Evolutionary conservation across 2,329 filamentous ascomycete species (phyloP).

Genomic region (Podosphaera xanthii): DNA sequence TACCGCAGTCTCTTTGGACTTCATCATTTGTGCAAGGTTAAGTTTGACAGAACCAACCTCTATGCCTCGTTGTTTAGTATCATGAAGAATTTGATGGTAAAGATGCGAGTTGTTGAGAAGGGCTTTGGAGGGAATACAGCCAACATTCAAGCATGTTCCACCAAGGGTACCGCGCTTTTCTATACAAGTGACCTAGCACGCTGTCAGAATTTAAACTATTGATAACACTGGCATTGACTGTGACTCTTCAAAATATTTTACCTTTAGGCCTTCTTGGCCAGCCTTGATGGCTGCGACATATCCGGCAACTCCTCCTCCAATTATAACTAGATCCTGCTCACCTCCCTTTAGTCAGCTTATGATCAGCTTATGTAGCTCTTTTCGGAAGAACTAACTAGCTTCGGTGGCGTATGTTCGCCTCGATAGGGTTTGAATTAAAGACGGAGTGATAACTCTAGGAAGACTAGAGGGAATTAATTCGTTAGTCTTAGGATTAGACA

Average conservation of each 20-base stretch:
- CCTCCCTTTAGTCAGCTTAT: slow-evolving; percentile 23
- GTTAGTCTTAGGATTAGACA: slow-evolving; percentile 27
- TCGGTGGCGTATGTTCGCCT: slow-evolving; percentile 34
- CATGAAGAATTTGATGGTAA: slow-evolving; percentile 91
- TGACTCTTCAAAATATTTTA: slow-evolving; percentile 19
- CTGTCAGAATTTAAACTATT: background rate
- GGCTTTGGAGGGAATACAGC: slow-evolving; percentile 97
- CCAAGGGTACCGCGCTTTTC: slow-evolving; percentile 92
- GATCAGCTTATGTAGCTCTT: background rate
- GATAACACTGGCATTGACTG: background rate
- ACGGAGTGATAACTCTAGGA: slow-evolving; percentile 24
- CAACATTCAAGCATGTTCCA: slow-evolving; percentile 95
- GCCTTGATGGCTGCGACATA: slow-evolving; percentile 99
- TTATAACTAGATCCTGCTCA: slow-evolving; percentile 92
- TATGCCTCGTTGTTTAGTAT: slow-evolving; percentile 91
- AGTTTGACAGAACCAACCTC: slow-evolving; percentile 94
- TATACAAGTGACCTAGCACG: slow-evolving; percentile 66
- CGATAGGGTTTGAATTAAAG: slow-evolving; percentile 29
- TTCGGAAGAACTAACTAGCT: slow-evolving; percentile 10
- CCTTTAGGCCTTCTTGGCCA: slow-evolving; percentile 90
- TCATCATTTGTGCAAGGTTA: slow-evolving; percentile 90
- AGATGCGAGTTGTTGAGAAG: slow-evolving; percentile 98
- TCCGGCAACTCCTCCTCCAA: slow-evolving; percentile 91
- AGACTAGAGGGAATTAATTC: slow-evolving; percentile 20
- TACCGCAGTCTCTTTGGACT: slow-evolving; percentile 90